Evolutionary conservation across 805 yeast species (phyloP), one percentile per base, ranked within the genome.

Genomic region (Saccharomycopsis fibuligera): DNA sequence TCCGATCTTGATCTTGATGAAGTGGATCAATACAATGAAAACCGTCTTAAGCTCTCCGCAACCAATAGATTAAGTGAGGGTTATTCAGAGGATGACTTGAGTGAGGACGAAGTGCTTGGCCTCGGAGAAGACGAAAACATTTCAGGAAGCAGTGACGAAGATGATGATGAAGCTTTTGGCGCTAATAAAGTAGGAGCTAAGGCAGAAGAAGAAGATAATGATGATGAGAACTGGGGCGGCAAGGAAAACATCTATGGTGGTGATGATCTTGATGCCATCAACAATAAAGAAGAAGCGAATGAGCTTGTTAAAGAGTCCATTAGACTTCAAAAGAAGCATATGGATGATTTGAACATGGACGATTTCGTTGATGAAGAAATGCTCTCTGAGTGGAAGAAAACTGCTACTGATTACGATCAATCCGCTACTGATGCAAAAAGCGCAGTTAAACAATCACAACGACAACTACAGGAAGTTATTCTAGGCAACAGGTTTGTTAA

Each of bases 301-400:
- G 81, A 78, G 54, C 81, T 89, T 66, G 93, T 91, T 50, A 81
- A 79, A 57, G 97, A 93, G 66, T 98, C 98, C 0, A 60, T 86
- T 43, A 79, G 88, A 60, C 80, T 87, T 56, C 97, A 90, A 66
- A 85, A 84, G 68, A 74, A 77, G 56, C 89, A 89, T 62, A 66
- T 87, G 50, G 79, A 79, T 56, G 95, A 84, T 40, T 70, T 90
- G 57, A 78, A 79, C 41, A 81, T 84, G 75, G 86, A 74, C 24
- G 93, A 84, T 62, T 82, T 74, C 61, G 67, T 83, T 57, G 93
- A 87, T 54, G 95, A 87, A 49, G 90, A 81, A 49, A 76, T 79
- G 64, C 73, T 78, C 56, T 89, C 79, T 24, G 95, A 85, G 55
- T 91, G 97, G 96, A 69, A 75, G 33, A 74, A 76, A 55, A 70